Evolutionary conservation across 176 grass and related monocot species (phyloP), one percentile per base, ranked within the genome.

Genomic region (Carex parvula): DNA sequence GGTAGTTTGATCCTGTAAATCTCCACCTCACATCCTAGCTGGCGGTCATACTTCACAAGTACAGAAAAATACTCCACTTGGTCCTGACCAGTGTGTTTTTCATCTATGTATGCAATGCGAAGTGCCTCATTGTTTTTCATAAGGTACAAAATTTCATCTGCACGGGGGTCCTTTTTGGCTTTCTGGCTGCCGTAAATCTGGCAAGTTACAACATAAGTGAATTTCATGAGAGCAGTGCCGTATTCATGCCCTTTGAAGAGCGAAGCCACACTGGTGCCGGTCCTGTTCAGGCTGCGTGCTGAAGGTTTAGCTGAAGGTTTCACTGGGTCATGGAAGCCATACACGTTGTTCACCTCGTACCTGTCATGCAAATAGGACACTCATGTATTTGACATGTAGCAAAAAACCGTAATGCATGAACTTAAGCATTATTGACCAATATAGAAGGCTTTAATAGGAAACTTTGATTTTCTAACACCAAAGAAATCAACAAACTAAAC

Each of bases 121-220:
- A 98, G 89, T 24, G 92, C 86, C 72, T 93, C 92, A 89, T 98
- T 95, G 85, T 88, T 93, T 90, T 88, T 95, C 95, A 98, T 98
- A 59, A 98, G 89, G 87, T 85, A 76, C 65, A 91, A 72, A 84
- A 98, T 95, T 83, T 98, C 95, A 18, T 93, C 86, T 35, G 95
- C 95, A 78, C 86, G 91, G 77, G 74, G 21, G 52, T 98, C 95
- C 82, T 93, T 98, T 83, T 77, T 85, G 17, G 85, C 86, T 87
- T 98, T 98, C 86, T 98, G 92, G 66, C 80, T 90, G 56, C 95
- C 95, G 71, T 95, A 98, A 88, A 95, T 98, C 88, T 98, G 95
- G 85, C 95, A 98, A 50, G 95, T 6, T 46, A 98, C 87, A 35
- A 98, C 95, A 81, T 98, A 98, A 15, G 95, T 98, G 80, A 91